Conservation (phyloP, 2,329 filamentous ascomycete species). For the Epichloe sylvatica region DNA sequence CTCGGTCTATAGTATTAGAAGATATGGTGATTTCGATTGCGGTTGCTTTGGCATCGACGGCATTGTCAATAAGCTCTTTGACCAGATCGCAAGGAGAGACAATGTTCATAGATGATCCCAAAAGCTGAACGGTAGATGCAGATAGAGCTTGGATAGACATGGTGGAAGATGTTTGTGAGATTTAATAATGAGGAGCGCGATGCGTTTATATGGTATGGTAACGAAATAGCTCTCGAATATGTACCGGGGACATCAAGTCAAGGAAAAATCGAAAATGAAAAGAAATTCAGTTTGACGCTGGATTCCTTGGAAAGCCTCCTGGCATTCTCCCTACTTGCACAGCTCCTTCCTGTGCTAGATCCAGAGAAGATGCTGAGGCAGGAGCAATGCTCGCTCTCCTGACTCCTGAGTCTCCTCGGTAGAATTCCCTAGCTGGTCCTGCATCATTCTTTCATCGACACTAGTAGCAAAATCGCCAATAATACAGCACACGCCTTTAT, state of each 20-base stretch:
- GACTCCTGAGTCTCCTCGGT: neutral
- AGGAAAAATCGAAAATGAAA: neutral
- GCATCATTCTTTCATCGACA: neutral
- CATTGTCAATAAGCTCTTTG: conserved; percentile 68
- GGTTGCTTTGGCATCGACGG: conserved; percentile 57
- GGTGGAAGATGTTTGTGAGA: neutral
- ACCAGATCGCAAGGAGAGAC: conserved; percentile 46
- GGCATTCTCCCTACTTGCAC: neutral
- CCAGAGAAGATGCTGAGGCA: neutral
- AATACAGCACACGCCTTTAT: no score
- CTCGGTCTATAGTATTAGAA: conserved; percentile 50
- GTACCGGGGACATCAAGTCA: neutral
- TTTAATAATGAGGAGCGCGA: neutral
- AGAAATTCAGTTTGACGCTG: neutral
- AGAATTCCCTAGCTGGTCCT: neutral
- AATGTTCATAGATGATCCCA: conserved; percentile 49
- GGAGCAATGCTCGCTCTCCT: neutral
- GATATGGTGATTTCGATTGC: conserved; percentile 51
- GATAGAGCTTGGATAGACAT: conserved; percentile 40
- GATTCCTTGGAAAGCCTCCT: neutral
- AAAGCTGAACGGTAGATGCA: conserved; percentile 33
- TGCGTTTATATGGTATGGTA: neutral
- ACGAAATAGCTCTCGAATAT: neutral
- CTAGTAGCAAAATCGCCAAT: neutral
- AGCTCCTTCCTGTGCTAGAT: neutral